Evolutionary conservation across 1,284 basidiomycete genomes (phyloP), one percentile per base, ranked within the genome.

Genomic region (Ustilago esculenta): DNA sequence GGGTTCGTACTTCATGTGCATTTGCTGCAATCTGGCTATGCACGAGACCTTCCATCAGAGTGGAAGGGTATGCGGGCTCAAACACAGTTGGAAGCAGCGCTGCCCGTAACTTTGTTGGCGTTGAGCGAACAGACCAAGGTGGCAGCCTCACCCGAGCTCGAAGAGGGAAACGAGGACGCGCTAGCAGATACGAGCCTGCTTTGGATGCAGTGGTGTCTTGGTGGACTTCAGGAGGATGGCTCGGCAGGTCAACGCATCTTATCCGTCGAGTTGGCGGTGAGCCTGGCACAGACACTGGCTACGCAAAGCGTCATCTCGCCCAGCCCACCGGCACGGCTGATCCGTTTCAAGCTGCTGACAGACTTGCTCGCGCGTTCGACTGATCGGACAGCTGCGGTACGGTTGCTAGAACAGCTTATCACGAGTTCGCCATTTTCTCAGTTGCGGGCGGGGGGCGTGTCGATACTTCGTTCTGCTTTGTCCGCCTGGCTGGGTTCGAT

Each of bases 301-400:
- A 58, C 68, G 35, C 75, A 76, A 30, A 72, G 66, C 27, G 70
- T 74, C 23, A 47, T 73, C 30, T 70, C 67, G 36, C 71, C 75
- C 2, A 54, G 53, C 12, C 58, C 73, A 12, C 11, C 40, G 2
- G 57, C 70, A 5, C 24, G 75, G 14, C 50, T 67, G 37, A 56
- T 73, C 8, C 44, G 63, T 6, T 68, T 73, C 50, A 54, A 58
- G 44, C 34, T 73, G 36, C 47, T 75, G n/a, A 50, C 48, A 5
- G 50, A 52, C 12, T 25, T 73, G 40, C 29, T 76, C 25, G 25
- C 34, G 17, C 24, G 46, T 0, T 34, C 49, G 33, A 51, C 60
- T 33, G 56, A 71, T 7, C 33, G 15, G 15, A 20, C 9, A 12
- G 30, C 47, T 1, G 54, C 60, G 11, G 2, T 72, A 27, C 48